Evolutionary conservation across 2,329 filamentous ascomycete genomes (phyloP).

Genomic region (Stromatinia cepivora): DNA sequence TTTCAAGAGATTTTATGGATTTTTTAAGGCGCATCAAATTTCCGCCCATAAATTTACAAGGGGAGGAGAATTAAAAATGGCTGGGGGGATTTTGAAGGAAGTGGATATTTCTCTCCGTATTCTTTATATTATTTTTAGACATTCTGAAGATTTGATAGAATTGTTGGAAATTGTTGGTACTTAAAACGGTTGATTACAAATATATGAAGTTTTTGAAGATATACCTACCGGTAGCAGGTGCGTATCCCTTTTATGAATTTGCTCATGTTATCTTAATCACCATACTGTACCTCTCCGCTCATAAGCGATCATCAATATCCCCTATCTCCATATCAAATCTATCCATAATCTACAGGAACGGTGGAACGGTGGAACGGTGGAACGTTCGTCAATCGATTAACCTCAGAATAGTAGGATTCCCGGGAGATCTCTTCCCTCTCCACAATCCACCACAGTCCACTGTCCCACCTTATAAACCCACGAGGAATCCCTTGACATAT

Average conservation of each 20-base stretch:
- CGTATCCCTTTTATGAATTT: neutral
- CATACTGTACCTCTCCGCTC: too few relatives aligned
- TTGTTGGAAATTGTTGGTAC: neutral
- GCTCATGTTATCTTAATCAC: too few relatives aligned
- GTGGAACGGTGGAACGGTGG: too few relatives aligned
- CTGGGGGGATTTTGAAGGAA: neutral
- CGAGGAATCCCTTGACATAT: neutral
- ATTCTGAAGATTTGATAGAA: neutral
- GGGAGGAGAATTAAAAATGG: neutral
- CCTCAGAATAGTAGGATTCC: neutral
- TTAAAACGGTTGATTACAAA: neutral
- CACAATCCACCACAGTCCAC: neutral
- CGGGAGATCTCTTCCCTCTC: constrained; percentile 10
- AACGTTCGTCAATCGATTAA: neutral
- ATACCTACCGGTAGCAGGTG: neutral
- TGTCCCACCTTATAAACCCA: neutral
- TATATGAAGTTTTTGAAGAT: neutral
- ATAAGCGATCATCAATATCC: too few relatives aligned
- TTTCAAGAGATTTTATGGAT: neutral
- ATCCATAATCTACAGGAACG: too few relatives aligned
- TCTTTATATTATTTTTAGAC: neutral
- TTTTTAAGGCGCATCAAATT: constrained; percentile 10
- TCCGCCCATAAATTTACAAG: neutral
- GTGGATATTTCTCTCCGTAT: neutral
- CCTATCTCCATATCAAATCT: too few relatives aligned